Percentiles rank a stretch among this genome's conserved stretches.
Conservation (phyloP, 73 alveolate species). For the Tetrahymena borealis region DNA sequence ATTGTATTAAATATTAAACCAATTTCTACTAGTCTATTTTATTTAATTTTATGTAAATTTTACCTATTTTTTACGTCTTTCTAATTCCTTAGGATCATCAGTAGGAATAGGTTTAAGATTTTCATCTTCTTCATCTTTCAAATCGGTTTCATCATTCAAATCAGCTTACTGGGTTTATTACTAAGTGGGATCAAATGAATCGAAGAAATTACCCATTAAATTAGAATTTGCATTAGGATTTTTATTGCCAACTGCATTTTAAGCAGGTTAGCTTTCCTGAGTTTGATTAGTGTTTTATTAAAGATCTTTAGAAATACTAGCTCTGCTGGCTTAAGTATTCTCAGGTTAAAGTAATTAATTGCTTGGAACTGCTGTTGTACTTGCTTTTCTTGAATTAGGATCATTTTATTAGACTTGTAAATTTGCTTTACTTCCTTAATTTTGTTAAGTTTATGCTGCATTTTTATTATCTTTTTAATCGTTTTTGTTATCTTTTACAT, state of each 20-base stretch:
- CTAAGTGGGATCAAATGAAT: not conserved
- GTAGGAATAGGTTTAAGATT: not conserved
- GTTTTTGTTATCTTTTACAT: not conserved
- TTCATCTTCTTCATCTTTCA: not conserved
- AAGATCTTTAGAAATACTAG: not conserved
- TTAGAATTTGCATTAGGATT: not conserved
- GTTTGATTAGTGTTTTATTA: not conserved
- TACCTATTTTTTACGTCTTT: not conserved
- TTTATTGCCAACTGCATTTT: not conserved
- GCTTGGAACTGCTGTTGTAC: not conserved
- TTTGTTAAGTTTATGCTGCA: not conserved
- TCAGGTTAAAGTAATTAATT: not conserved
- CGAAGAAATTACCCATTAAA: not conserved
- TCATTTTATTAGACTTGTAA: not conserved
- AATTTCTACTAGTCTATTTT: no score
- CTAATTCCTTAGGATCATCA: not conserved
- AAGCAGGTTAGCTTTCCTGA: not conserved
- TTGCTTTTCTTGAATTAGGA: not conserved
- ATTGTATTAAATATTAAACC: not conserved
- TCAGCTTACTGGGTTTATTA: not conserved
- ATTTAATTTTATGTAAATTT: not conserved
- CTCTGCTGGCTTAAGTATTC: not conserved
- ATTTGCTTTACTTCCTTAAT: not conserved
- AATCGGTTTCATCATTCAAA: not conserved
- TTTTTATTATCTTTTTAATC: not conserved